Conservation (phyloP, 371 early-diverging fungal species). For the Globomyces sp. region DNA sequence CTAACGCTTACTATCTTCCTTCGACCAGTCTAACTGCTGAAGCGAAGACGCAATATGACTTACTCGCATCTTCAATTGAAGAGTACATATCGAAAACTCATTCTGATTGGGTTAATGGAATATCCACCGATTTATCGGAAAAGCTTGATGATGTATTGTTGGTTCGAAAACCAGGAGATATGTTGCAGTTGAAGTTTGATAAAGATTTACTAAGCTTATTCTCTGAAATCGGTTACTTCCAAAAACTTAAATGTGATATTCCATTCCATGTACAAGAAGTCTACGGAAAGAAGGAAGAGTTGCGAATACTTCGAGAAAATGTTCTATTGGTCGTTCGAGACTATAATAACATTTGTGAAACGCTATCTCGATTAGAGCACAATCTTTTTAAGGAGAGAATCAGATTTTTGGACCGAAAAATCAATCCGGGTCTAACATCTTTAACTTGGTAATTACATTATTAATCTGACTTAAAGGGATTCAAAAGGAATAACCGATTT, state of each 20-base stretch:
- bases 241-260: conserved; percentile 55
- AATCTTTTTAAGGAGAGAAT: conserved; percentile 55
- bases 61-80: conserved; percentile 44
- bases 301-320: conserved; percentile 55
- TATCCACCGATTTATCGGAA: conserved; percentile 28
- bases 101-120: conserved; percentile 47
- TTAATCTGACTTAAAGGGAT: not conserved
- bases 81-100: conserved; percentile 53
- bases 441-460: conserved; percentile 28
- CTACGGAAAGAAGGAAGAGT: conserved; percentile 53
- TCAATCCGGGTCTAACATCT: conserved; percentile 54
- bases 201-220: conserved; percentile 46
- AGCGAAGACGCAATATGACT: conserved; percentile 48
- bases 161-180: conserved; percentile 34
- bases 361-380: conserved; percentile 47
- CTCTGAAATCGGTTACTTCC: conserved; percentile 53
- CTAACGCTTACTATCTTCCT: conserved; percentile 47
- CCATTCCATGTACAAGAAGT: conserved; percentile 58
- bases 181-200: conserved; percentile 55
- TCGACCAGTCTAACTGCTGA: conserved; percentile 43
- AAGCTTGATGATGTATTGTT: conserved; percentile 48
- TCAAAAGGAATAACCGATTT: conserved; percentile 59
- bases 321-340: conserved; percentile 56
- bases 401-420: conserved; percentile 54
- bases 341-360: conserved; percentile 56